These are phyloP conservation scores for Epicoccum sorghinum DNA, from an alignment of 2,329 filamentous ascomycete genomes.

Conservation along the genomic window DNA sequence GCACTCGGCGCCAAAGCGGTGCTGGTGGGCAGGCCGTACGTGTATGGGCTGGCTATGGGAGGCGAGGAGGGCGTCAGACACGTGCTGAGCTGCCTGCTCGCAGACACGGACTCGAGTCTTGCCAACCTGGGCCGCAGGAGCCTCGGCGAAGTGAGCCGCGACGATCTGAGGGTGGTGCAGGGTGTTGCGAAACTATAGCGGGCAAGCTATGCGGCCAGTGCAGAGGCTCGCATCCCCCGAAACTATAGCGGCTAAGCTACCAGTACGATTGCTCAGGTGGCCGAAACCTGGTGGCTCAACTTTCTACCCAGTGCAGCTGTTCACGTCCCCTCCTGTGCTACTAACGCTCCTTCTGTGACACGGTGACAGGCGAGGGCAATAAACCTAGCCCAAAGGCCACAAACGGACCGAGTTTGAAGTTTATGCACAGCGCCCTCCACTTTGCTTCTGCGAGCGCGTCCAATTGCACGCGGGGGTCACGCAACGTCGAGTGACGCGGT, in stretches of 20 bases:
- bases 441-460: background rate
- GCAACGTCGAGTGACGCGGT: background rate
- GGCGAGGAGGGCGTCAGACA: slow-evolving; percentile 48
- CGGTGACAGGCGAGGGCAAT: background rate
- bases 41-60: slow-evolving; percentile 46
- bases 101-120: slow-evolving; percentile 39
- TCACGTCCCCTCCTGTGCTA: no score
- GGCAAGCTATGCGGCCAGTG: no score
- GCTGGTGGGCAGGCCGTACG: slow-evolving; percentile 44
- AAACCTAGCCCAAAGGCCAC: background rate
- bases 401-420: background rate
- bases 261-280: no score
- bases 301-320: no score
- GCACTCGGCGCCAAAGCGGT: slow-evolving; percentile 47
- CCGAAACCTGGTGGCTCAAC: no score
- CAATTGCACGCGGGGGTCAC: background rate
- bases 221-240: no score
- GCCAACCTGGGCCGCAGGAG: slow-evolving; percentile 42
- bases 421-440: background rate
- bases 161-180: slow-evolving; percentile 38
- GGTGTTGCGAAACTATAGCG: slow-evolving; percentile 33
- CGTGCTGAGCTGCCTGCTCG: slow-evolving; percentile 43
- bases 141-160: slow-evolving; percentile 33
- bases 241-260: no score
- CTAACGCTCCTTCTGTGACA: background rate